These are phyloP conservation scores for Trichoderma semiorbis DNA, from an alignment of 2,329 filamentous ascomycete species.

Conservation along the genomic window DNA sequence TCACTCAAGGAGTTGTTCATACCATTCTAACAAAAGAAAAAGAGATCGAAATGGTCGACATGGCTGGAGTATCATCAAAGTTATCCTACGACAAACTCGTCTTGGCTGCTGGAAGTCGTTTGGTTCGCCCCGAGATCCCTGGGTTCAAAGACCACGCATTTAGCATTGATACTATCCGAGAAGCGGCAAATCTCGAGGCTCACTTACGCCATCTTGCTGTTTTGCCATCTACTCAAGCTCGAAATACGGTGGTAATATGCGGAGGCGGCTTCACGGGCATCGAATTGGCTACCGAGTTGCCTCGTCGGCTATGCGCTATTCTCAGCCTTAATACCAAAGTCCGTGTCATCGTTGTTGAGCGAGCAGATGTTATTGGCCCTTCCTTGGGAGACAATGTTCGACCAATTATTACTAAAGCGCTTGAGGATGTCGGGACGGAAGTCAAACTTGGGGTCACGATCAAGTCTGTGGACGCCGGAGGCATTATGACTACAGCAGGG, in stretches of 20 bases:
- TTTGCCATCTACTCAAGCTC: neutral
- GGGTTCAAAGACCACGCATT: neutral
- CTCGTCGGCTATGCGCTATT: neutral
- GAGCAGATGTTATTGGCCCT: neutral
- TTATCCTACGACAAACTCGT: neutral
- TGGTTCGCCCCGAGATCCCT: neutral
- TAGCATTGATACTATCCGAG: neutral
- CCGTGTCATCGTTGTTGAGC: neutral
- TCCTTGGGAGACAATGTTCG: neutral
- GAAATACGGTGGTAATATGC: neutral
- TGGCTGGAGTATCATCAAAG: neutral
- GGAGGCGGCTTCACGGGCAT: neutral
- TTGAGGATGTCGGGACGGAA: neutral
- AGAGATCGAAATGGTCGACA: neutral
- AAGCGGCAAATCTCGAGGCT: neutral
- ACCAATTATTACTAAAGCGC: neutral
- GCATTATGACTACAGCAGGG: neutral
- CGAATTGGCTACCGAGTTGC: neutral
- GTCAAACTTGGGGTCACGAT: neutral
- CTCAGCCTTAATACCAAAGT: neutral
- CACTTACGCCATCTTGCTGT: neutral
- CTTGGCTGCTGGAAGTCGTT: neutral
- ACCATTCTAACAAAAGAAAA: neutral
- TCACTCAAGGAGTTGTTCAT: neutral
- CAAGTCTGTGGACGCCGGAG: neutral